These are phyloP conservation scores for Solanum chaucha DNA, from an alignment of 257 asterid species.

Conservation along the genomic window DNA sequence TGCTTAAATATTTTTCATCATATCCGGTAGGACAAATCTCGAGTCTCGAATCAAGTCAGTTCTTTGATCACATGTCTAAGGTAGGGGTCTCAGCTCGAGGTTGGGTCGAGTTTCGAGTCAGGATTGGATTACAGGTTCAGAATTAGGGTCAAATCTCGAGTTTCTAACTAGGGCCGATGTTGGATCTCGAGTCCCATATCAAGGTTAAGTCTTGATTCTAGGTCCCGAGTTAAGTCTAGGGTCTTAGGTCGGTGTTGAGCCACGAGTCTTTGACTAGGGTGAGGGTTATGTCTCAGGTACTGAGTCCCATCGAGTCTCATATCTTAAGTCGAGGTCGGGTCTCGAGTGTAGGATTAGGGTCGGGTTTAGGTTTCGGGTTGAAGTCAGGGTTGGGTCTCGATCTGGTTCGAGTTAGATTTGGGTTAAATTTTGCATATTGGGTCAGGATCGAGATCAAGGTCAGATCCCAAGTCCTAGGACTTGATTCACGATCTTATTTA, in stretches of 20 bases:
- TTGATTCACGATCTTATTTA: no score
- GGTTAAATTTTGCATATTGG: no score
- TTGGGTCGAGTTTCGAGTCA: background rate
- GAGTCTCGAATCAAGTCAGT: background rate
- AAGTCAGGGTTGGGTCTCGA: background rate
- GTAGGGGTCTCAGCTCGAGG: no score
- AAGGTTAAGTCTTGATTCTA: background rate
- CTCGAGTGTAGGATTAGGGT: background rate
- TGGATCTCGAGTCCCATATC: background rate
- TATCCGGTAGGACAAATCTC: background rate
- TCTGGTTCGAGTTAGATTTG: no score
- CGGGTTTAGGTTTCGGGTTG: background rate
- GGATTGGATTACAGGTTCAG: no score
- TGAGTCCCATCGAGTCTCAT: background rate
- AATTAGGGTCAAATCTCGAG: background rate
- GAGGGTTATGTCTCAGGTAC: background rate
- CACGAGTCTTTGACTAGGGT: background rate
- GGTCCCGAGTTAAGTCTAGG: background rate
- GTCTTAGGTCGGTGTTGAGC: background rate
- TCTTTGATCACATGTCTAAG: background rate
- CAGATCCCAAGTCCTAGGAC: no score
- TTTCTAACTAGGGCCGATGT: background rate
- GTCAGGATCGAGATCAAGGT: background rate
- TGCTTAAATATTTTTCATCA: no score
- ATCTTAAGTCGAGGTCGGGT: background rate